Evolutionary conservation across 495 filamentous ascomycete species (phyloP).

Genomic region (Pseudevernia furfuracea): DNA sequence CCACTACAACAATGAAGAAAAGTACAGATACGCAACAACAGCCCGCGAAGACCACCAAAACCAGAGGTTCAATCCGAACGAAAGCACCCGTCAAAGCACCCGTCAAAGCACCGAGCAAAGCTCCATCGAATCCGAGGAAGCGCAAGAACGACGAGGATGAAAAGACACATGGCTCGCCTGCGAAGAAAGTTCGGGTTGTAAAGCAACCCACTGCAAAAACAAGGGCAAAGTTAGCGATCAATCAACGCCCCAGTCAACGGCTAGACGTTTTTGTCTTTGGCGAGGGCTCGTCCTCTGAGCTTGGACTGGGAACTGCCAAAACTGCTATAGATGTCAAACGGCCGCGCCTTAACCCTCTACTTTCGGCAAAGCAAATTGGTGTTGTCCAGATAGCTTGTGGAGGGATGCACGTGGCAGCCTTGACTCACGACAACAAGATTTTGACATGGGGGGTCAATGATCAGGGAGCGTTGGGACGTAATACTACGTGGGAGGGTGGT

Average conservation of each 20-base stretch:
- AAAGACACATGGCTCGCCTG: conserved; percentile 18
- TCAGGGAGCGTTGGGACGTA: conserved; percentile 55
- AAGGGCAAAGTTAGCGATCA: conserved; percentile 36
- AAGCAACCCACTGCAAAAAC: conserved; percentile 26
- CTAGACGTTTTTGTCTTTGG: conserved; percentile 63
- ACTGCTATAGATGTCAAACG: conserved; percentile 60
- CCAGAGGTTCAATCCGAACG: not conserved
- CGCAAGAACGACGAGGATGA: conserved; percentile 33
- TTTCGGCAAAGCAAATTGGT: conserved; percentile 52
- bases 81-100: conserved; percentile 13
- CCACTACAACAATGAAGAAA: not conserved
- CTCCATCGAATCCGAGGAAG: conserved; percentile 31
- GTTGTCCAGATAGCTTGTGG: conserved; percentile 55
- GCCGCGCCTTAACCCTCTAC: conserved; percentile 54
- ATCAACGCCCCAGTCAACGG: conserved; percentile 36
- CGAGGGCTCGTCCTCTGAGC: conserved; percentile 59
- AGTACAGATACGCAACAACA: not conserved
- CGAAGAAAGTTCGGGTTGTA: conserved; percentile 19
- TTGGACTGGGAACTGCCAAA: conserved; percentile 55
- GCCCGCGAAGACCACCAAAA: conserved; percentile 3
- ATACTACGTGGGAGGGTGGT: conserved; percentile 54
- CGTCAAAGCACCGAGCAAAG: conserved; percentile 6
- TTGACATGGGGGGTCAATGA: conserved; percentile 66
- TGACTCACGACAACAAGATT: conserved; percentile 56
- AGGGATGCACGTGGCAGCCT: conserved; percentile 57